A percentile compares a stretch with the other conserved stretches of the same genome.
Conservation (phyloP, 345 rosid genomes). For the Eucalyptus guilfoylei region DNA sequence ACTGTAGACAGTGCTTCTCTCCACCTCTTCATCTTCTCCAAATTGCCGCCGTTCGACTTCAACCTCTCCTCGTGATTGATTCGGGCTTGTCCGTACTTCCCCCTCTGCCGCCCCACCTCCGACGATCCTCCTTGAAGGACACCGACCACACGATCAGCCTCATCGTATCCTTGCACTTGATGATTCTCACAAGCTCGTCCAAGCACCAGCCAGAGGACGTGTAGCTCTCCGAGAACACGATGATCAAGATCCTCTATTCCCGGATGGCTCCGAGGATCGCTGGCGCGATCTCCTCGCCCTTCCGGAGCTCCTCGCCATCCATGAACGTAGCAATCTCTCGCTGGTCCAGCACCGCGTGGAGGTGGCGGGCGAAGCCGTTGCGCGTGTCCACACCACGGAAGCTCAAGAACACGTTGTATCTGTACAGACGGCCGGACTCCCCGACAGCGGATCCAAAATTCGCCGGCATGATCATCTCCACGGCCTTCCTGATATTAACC, state of each 20-base stretch:
- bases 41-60: neutral
- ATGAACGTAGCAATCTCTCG: neutral
- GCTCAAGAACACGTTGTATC: conserved; percentile 12
- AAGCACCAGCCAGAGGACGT: conserved; percentile 5
- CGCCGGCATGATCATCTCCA: neutral
- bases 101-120: neutral
- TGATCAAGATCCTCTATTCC: neutral
- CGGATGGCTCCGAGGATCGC: neutral
- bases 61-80: neutral
- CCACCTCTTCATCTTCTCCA: conserved; percentile 1
- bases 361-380: neutral
- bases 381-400: conserved; percentile 10
- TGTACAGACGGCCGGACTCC: neutral
- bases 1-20: neutral
- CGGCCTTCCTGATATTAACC: too few relatives aligned
- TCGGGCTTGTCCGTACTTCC: neutral
- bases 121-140: neutral
- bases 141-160: neutral
- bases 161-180: neutral
- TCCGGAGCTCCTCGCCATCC: neutral
- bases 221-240: neutral
- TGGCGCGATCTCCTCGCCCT: neutral
- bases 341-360: neutral
- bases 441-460: neutral
- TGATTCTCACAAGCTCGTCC: conserved; percentile 4